Evolutionary conservation across 2,329 filamentous ascomycete species (phyloP).

Genomic region (Alternaria angustiovoidea): DNA sequence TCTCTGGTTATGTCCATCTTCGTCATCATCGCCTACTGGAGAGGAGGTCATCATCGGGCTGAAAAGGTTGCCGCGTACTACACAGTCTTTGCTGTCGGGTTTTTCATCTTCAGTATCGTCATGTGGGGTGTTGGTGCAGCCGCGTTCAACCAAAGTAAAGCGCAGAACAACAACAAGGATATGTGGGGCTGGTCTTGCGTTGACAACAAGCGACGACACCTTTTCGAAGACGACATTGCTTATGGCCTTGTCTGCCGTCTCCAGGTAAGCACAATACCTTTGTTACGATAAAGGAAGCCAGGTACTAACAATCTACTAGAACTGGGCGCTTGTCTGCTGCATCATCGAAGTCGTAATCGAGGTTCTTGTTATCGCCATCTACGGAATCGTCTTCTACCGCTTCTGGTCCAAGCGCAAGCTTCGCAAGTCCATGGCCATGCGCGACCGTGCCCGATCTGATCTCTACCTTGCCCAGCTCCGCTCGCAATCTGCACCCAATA

Average conservation of each 20-base stretch:
- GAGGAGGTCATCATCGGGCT: slow-evolving; percentile 84
- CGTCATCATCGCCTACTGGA: slow-evolving; percentile 86
- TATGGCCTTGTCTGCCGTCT: slow-evolving; percentile 93
- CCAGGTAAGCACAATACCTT: slow-evolving; percentile 62
- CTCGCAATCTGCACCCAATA: slow-evolving; percentile 90
- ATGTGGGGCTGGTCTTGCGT: slow-evolving; percentile 99
- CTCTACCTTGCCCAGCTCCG: slow-evolving; percentile 79
- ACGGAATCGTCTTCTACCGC: slow-evolving; percentile 94
- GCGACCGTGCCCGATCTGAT: slow-evolving; percentile 92
- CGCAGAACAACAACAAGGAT: slow-evolving; percentile 79
- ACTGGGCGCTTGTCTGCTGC: slow-evolving; percentile 95
- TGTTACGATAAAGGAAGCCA: background rate
- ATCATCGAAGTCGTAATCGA: slow-evolving; percentile 97
- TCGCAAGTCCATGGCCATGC: slow-evolving; percentile 94
- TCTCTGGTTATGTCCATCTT: slow-evolving; percentile 81
- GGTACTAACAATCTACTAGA: slow-evolving; percentile 61
- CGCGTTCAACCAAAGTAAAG: slow-evolving; percentile 79
- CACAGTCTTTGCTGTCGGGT: slow-evolving; percentile 88
- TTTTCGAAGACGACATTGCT: slow-evolving; percentile 82
- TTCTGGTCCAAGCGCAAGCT: slow-evolving; percentile 97
- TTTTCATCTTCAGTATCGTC: slow-evolving; percentile 91
- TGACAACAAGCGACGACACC: slow-evolving; percentile 78
- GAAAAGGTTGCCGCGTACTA: slow-evolving; percentile 97
- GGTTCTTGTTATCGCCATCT: slow-evolving; percentile 88
- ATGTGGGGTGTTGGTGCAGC: slow-evolving; percentile 92